Evolutionary conservation across 148 eudicot species (phyloP).

Genomic region (Chenopodium suecicum): DNA sequence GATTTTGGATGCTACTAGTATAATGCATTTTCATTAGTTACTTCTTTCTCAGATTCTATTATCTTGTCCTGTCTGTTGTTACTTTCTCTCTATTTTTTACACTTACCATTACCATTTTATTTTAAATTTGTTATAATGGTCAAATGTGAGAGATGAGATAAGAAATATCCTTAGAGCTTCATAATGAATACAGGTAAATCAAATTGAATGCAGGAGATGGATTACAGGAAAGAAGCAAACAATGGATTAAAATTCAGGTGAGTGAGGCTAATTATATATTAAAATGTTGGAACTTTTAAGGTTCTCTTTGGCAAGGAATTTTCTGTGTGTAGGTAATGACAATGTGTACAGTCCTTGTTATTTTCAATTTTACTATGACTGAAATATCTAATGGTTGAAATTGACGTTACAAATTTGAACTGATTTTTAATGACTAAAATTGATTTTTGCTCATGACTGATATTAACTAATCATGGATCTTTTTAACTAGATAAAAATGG

Average conservation of each 20-base stretch:
- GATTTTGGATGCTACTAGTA: background rate
- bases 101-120: background rate
- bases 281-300: background rate
- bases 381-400: too few species aligned
- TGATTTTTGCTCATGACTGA: too few species aligned
- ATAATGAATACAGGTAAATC: conserved; percentile 99
- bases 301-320: conserved; percentile 2
- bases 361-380: too few species aligned
- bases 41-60: background rate
- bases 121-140: conserved; percentile 20
- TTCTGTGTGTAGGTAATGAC: background rate
- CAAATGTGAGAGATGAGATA: conserved; percentile 4
- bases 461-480: too few species aligned
- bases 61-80: background rate
- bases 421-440: too few species aligned
- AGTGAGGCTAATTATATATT: conserved; percentile 4
- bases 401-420: too few species aligned
- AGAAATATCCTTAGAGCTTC: conserved; percentile 70
- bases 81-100: background rate
- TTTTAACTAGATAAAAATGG: too few species aligned
- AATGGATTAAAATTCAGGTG: conserved; percentile 90
- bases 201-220: conserved; percentile 99
- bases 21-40: background rate
- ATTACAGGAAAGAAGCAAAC: conserved; percentile 80
- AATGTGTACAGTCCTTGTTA: background rate